phyloP scores from a whole-genome alignment of 305 asterid genomes.

The Fraxinus albicans region DNA sequence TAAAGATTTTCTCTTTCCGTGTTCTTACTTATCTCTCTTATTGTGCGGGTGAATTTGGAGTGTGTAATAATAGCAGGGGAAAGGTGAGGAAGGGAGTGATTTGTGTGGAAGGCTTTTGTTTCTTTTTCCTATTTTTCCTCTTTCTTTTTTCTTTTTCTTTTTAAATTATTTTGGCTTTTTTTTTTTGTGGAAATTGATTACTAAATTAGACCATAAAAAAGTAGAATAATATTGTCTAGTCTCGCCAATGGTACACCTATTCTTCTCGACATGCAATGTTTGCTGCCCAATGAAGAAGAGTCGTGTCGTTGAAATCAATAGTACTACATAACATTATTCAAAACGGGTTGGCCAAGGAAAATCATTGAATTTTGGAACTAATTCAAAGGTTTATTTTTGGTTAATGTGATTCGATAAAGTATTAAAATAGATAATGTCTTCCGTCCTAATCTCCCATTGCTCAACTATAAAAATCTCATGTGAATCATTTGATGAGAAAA shows the following conservation, averaged over 20 bases:
- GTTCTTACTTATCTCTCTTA: neutral
- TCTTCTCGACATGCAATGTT: no score
- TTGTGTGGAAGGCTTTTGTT: neutral
- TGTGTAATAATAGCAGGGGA: conserved; percentile 14
- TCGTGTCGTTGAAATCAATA: no score
- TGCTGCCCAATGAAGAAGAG: no score
- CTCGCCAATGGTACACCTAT: no score
- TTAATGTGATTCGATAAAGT: neutral
- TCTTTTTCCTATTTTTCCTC: neutral
- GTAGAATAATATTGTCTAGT: no score
- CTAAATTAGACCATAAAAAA: no score
- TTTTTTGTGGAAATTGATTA: neutral
- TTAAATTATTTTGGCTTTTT: neutral
- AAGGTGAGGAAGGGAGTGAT: conserved; percentile 9
- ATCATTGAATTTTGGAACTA: neutral
- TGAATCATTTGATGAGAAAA: no score
- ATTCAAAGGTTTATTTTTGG: no score
- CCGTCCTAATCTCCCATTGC: no score
- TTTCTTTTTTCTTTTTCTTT: neutral
- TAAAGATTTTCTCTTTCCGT: neutral
- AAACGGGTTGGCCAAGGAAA: neutral
- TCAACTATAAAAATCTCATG: no score
- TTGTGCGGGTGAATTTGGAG: conserved; percentile 2
- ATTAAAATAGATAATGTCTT: neutral
- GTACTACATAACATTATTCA: neutral